These are phyloP conservation scores for Coemansia sp. DNA, from an alignment of 192 early-diverging fungal genomes.

Conservation along the genomic window DNA sequence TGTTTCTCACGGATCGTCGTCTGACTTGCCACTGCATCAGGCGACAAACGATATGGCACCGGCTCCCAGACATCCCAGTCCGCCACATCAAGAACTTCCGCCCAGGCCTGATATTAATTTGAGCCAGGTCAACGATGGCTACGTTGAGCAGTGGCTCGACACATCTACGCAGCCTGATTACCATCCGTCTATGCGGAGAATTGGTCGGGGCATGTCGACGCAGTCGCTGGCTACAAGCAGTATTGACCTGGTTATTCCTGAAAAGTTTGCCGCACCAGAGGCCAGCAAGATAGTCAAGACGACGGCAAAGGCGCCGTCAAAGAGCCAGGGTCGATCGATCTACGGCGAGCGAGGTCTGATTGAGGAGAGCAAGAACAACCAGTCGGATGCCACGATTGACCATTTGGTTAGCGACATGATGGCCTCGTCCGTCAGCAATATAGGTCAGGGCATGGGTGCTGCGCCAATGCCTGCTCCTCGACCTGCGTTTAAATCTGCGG, in stretches of 20 bases:
- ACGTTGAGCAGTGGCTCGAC: conserved; percentile 27
- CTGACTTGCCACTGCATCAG: neutral
- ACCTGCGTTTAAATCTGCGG: neutral
- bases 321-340: conserved; percentile 15
- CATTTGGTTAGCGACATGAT: conserved; percentile 35
- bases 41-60: neutral
- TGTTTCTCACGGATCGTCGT: conserved; percentile 6
- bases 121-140: conserved; percentile 12
- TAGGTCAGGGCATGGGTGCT: conserved; percentile 7
- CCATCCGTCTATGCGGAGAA: conserved; percentile 6
- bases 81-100: neutral
- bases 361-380: conserved; percentile 3
- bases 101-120: conserved; percentile 9
- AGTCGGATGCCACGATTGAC: conserved; percentile 27
- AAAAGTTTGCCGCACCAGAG: conserved; percentile 15
- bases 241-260: conserved; percentile 21
- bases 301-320: neutral
- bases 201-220: conserved; percentile 9
- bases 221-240: conserved; percentile 9
- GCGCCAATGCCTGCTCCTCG: conserved; percentile 11
- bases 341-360: conserved; percentile 20
- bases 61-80: conserved; percentile 5
- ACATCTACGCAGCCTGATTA: conserved; percentile 6
- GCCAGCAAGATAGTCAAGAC: conserved; percentile 14
- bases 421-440: conserved; percentile 17